A percentile compares a stretch with the other conserved stretches of the same genome.
phyloP scores from a whole-genome alignment of 2,329 filamentous ascomycete genomes.

The Alternaria sp. region DNA sequence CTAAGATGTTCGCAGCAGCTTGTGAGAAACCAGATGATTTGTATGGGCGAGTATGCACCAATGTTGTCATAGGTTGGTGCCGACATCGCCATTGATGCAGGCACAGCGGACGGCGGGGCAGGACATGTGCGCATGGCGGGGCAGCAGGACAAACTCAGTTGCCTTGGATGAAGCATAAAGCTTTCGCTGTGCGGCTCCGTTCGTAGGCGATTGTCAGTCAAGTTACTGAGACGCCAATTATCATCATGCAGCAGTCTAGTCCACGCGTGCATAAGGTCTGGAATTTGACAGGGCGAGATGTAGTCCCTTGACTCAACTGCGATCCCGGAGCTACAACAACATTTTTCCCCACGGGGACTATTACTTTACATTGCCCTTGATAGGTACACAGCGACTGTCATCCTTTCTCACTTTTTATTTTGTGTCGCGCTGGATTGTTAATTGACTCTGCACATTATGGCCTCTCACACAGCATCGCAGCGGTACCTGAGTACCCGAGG shows the following conservation, averaged over 20 bases:
- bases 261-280: constrained; percentile 12
- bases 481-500: constrained; percentile 70
- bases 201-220: background rate
- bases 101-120: constrained; percentile 17
- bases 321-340: constrained; percentile 38
- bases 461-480: constrained; percentile 63
- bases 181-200: background rate
- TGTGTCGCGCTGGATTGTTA: constrained; percentile 11
- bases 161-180: constrained; percentile 3
- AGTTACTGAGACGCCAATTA: background rate
- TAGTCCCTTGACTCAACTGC: constrained; percentile 37
- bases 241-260: constrained; percentile 1
- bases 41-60: background rate
- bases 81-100: constrained; percentile 19
- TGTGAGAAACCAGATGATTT: background rate
- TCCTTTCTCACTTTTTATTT: constrained; percentile 6
- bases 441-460: constrained; percentile 40
- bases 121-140: constrained; percentile 9
- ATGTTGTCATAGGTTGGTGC: constrained; percentile 6
- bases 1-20: background rate
- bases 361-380: constrained; percentile 6
- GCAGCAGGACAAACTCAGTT: constrained; percentile 8
- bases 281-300: constrained; percentile 15
- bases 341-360: constrained; percentile 37
- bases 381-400: constrained; percentile 12